A percentile compares a stretch with the other conserved stretches of the same genome.
phyloP scores from a whole-genome alignment of 192 early-diverging fungal species.

The Umbelopsis sp. region DNA sequence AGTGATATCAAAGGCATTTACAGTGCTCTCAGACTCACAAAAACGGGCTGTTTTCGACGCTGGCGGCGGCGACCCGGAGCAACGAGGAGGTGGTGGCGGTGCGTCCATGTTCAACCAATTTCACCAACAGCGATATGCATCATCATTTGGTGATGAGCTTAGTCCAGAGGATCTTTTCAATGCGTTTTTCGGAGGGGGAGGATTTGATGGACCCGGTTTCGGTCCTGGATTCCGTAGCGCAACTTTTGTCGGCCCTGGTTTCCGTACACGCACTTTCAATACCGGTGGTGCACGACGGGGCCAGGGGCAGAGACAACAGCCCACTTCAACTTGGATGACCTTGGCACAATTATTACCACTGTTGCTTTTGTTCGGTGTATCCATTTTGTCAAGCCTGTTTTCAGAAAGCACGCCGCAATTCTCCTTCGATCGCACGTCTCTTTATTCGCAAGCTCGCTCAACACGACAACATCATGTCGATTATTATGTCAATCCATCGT shows the following conservation, averaged over 20 bases:
- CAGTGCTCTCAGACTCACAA: constrained; percentile 82
- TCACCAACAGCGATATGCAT: constrained; percentile 22
- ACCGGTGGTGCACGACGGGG: constrained; percentile 33
- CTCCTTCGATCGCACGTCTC: constrained; percentile 57
- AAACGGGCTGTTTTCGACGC: constrained; percentile 88
- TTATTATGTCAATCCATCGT: constrained; percentile 80
- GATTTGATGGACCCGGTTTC: constrained; percentile 44
- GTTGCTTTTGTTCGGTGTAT: constrained; percentile 74
- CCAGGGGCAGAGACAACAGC: constrained; percentile 48
- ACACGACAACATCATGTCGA: constrained; percentile 66
- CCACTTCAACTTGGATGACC: constrained; percentile 44
- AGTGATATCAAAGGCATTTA: constrained; percentile 92
- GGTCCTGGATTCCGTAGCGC: constrained; percentile 44
- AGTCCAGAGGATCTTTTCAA: constrained; percentile 95
- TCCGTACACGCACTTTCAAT: constrained; percentile 52
- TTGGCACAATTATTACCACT: constrained; percentile 81
- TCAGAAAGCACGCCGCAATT: constrained; percentile 57
- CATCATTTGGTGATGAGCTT: constrained; percentile 65
- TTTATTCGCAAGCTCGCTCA: constrained; percentile 52
- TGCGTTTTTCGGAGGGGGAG: constrained; percentile 89
- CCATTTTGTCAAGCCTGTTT: constrained; percentile 70
- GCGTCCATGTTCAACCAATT: constrained; percentile 46
- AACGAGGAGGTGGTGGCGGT: constrained; percentile 45
- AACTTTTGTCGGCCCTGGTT: constrained; percentile 64
- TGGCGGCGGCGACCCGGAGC: constrained; percentile 75